A percentile compares a stretch with the other conserved stretches of the same genome.
Conservation (phyloP, 257 asterid genomes). For the Penstemon barbatus region DNA sequence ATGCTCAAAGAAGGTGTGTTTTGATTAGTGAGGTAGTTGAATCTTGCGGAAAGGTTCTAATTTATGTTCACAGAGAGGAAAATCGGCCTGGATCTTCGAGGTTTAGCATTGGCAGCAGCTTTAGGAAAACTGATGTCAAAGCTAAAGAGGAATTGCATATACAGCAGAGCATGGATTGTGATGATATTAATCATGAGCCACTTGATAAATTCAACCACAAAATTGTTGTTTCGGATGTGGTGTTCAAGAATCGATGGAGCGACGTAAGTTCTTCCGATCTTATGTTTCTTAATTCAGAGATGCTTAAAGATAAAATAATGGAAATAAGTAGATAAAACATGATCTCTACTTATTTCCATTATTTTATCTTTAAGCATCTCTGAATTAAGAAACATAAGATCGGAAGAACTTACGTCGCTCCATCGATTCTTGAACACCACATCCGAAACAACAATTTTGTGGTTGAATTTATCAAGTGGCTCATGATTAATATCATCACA, state of each 20-base stretch:
- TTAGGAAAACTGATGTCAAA: constrained; percentile 17
- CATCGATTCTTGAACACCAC: constrained; percentile 54
- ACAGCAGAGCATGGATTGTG: constrained; percentile 11
- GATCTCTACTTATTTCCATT: background rate
- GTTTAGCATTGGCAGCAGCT: constrained; percentile 46
- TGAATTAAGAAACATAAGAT: constrained; percentile 52
- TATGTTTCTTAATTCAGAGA: constrained; percentile 51
- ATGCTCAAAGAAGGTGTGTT: too few species aligned
- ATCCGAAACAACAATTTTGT: constrained; percentile 48
- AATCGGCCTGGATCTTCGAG: constrained; percentile 40
- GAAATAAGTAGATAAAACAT: constrained; percentile 6
- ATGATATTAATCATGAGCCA: background rate
- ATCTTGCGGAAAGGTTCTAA: too few species aligned
- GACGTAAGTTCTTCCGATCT: constrained; percentile 62
- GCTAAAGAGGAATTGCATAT: constrained; percentile 33
- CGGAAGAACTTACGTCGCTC: constrained; percentile 69
- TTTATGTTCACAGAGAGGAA: constrained; percentile 49
- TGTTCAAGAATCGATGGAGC: constrained; percentile 67
- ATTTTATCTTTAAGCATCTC: constrained; percentile 42
- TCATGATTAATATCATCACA: background rate
- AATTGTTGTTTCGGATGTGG: constrained; percentile 45
- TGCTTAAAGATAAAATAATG: constrained; percentile 33
- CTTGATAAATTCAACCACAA: constrained; percentile 50
- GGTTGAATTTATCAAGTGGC: constrained; percentile 43
- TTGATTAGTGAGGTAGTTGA: too few species aligned